These are phyloP conservation scores for Globisporangium alternatum DNA, from an alignment of 352 stramenopile species.

Conservation along the genomic window DNA sequence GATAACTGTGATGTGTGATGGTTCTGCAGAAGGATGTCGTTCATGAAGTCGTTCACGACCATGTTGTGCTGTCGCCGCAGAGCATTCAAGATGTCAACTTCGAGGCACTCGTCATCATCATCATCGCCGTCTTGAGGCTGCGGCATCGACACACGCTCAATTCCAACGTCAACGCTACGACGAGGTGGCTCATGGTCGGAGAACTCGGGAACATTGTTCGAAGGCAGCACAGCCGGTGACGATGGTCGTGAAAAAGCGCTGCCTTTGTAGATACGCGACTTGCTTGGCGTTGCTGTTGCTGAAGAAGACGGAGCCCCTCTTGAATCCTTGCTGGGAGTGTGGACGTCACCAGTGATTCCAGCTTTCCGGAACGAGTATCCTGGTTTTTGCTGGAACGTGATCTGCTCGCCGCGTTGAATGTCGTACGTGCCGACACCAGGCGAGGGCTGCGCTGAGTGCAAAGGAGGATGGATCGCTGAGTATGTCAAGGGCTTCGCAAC, in stretches of 20 bases:
- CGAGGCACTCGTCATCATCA: slow-evolving; percentile 12
- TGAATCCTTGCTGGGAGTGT: slow-evolving; percentile 4
- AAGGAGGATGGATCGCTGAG: slow-evolving; percentile 13
- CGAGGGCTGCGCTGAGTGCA: slow-evolving; percentile 7
- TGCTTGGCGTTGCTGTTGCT: slow-evolving; percentile 9
- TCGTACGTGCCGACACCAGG: slow-evolving; percentile 54
- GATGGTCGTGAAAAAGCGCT: slow-evolving; percentile 22
- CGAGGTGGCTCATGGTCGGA: not conserved
- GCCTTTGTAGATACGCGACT: slow-evolving; percentile 20
- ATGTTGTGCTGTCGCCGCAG: slow-evolving; percentile 52
- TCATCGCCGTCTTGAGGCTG: slow-evolving; percentile 10
- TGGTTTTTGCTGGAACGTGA: slow-evolving; percentile 38
- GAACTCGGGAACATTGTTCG: not conserved
- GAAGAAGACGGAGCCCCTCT: not conserved
- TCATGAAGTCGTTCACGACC: slow-evolving; percentile 52
- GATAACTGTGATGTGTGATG: slow-evolving; percentile 1
- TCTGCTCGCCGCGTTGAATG: slow-evolving; percentile 35
- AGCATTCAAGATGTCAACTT: slow-evolving; percentile 26
- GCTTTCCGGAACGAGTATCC: slow-evolving; percentile 39
- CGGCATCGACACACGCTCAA: not conserved
- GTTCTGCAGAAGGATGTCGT: slow-evolving; percentile 39
- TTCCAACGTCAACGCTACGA: not conserved
- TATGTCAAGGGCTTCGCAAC: not conserved
- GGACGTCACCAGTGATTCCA: not conserved
- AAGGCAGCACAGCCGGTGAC: not conserved